These are phyloP conservation scores for Ulota crispa DNA, from an alignment of 225 moss, liverwort and hornwort species.

Conservation along the genomic window DNA sequence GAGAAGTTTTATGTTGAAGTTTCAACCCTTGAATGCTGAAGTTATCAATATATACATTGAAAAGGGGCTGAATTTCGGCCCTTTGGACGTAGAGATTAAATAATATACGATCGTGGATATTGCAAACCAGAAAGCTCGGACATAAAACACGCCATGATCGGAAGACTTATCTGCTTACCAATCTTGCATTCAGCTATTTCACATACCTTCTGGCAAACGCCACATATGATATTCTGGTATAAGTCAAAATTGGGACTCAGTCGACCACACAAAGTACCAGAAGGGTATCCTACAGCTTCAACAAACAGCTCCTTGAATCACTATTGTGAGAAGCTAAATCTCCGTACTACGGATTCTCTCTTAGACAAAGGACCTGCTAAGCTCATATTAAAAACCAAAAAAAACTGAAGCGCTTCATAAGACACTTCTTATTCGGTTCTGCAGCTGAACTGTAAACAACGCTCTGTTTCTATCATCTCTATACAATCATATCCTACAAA, in stretches of 20 bases:
- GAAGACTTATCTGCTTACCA: neutral
- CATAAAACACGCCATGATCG: rapidly evolving
- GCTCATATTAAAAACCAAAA: neutral
- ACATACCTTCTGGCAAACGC: neutral
- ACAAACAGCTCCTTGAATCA: neutral
- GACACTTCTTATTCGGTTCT: slow-evolving; percentile 15
- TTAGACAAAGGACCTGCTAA: neutral
- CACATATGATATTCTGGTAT: neutral
- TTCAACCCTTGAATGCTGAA: too few species aligned
- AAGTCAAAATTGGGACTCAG: neutral
- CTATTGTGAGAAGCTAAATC: neutral
- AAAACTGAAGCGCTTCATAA: neutral
- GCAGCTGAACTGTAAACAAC: slow-evolving; percentile 25
- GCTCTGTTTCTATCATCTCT: slow-evolving; percentile 19
- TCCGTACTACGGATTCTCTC: neutral
- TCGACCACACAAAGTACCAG: too few species aligned
- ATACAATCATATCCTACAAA: slow-evolving; percentile 27
- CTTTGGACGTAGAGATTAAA: too few species aligned
- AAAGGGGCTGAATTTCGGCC: too few species aligned
- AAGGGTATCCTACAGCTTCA: neutral
- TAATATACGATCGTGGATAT: too few species aligned
- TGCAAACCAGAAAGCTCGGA: neutral
- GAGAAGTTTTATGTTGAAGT: too few species aligned
- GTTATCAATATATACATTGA: too few species aligned
- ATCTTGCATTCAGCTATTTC: neutral